Percentiles rank a stretch among this genome's conserved stretches.
Evolutionary conservation across 2,329 filamentous ascomycete genomes (phyloP).

Genomic region (Cladosporium sp.): DNA sequence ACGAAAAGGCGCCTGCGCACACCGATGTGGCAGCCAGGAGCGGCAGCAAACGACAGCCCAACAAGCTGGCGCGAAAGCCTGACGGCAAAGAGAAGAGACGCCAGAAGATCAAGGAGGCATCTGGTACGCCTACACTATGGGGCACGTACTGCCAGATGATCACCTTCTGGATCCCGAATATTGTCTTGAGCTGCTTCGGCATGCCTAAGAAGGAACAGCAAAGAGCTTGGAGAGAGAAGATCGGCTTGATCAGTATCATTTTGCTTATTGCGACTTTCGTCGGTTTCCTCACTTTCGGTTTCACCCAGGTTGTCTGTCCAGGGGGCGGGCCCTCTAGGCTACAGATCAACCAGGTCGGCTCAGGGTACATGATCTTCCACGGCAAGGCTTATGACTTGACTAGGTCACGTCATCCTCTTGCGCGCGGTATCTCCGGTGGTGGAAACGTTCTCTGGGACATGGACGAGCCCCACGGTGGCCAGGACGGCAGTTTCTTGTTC

Average conservation of each 20-base stretch:
- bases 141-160: slow-evolving; percentile 90
- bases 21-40: slow-evolving; percentile 27
- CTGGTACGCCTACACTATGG: slow-evolving; percentile 82
- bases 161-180: slow-evolving; percentile 90
- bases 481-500: slow-evolving; percentile 94
- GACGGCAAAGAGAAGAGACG: slow-evolving; percentile 54
- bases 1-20: slow-evolving; percentile 22
- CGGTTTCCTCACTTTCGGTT: slow-evolving; percentile 94
- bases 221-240: slow-evolving; percentile 95
- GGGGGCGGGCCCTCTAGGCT: slow-evolving; percentile 60
- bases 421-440: slow-evolving; percentile 65
- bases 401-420: slow-evolving; percentile 69
- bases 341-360: slow-evolving; percentile 72
- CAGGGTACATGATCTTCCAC: slow-evolving; percentile 93
- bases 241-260: slow-evolving; percentile 93
- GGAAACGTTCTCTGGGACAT: slow-evolving; percentile 84
- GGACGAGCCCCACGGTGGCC: slow-evolving; percentile 72
- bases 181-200: slow-evolving; percentile 76
- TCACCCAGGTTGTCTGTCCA: slow-evolving; percentile 82
- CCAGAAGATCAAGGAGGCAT: slow-evolving; percentile 55
- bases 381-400: slow-evolving; percentile 82
- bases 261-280: slow-evolving; percentile 79
- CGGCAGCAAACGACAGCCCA: slow-evolving; percentile 22
- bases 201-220: slow-evolving; percentile 80
- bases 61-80: slow-evolving; percentile 53